phyloP scores from a whole-genome alignment of 1,284 basidiomycete genomes.

The Nidula niveotomentosa region DNA sequence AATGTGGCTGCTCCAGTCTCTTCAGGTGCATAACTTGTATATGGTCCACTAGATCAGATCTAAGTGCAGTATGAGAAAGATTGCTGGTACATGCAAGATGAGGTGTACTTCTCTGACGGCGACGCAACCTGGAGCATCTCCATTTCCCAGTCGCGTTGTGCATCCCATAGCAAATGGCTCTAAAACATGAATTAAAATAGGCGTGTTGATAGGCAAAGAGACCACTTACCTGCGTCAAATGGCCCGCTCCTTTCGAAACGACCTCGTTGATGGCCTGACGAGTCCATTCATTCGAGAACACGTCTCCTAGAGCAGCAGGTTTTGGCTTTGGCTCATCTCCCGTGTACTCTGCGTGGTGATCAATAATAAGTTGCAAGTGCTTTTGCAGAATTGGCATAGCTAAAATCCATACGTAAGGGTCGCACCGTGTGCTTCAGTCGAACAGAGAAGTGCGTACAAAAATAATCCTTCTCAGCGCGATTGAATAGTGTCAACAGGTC shows the following conservation, averaged over 20 bases:
- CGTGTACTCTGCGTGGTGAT: conserved; percentile 47
- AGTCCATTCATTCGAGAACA: conserved; percentile 64
- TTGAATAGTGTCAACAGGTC: conserved; percentile 66
- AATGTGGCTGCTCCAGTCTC: conserved; percentile 69
- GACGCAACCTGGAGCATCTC: conserved; percentile 51
- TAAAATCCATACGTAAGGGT: conserved; percentile 26
- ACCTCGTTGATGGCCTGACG: conserved; percentile 52
- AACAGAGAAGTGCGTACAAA: conserved; percentile 50
- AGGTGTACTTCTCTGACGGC: conserved; percentile 45
- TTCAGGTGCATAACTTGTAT: conserved; percentile 52
- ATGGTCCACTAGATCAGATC: conserved; percentile 25
- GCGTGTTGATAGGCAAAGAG: too few relatives aligned
- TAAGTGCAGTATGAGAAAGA: background rate
- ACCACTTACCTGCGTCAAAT: conserved; percentile 54
- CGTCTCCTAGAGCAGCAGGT: conserved; percentile 48
- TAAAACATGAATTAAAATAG: conserved; percentile 25
- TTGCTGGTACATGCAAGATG: background rate
- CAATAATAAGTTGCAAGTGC: conserved; percentile 70
- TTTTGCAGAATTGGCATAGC: conserved; percentile 71
- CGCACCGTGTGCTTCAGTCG: conserved; percentile 1
- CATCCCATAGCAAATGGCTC: conserved; percentile 75
- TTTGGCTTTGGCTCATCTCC: conserved; percentile 42
- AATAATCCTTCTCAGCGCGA: conserved; percentile 76
- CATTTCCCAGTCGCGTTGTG: conserved; percentile 75
- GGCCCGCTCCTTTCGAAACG: conserved; percentile 55